phyloP scores from a whole-genome alignment of 805 yeast species.

The Candida ascalaphidarum region DNA sequence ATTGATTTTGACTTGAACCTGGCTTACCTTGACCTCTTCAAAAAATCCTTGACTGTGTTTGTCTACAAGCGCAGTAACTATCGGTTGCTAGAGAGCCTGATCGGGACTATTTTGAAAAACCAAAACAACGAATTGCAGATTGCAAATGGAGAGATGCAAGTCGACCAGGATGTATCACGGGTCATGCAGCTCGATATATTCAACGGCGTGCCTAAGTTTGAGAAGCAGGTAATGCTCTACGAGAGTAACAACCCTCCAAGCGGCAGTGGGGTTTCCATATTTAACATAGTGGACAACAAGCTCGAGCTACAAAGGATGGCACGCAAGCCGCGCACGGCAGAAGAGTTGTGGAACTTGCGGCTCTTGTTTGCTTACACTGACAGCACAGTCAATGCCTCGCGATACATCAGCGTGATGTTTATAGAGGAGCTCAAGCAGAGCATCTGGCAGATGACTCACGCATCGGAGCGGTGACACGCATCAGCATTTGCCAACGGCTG shows the following conservation, averaged over 20 bases:
- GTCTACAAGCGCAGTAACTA: constrained; percentile 41
- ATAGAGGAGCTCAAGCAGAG: constrained; percentile 44
- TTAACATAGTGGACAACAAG: constrained; percentile 43
- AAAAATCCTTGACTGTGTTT: constrained; percentile 37
- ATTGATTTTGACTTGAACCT: constrained; percentile 34
- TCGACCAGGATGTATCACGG: constrained; percentile 15
- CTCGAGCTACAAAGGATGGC: constrained; percentile 41
- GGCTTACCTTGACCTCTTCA: constrained; percentile 35
- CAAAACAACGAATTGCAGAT: constrained; percentile 21
- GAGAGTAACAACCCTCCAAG: constrained; percentile 12
- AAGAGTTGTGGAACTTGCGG: constrained; percentile 58
- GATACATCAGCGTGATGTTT: constrained; percentile 40
- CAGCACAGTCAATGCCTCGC: constrained; percentile 26
- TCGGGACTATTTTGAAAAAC: constrained; percentile 24
- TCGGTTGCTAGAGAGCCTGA: constrained; percentile 24
- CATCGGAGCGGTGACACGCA: too few species aligned
- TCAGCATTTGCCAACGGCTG: too few species aligned
- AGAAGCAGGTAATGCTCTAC: constrained; percentile 19
- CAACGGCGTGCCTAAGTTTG: constrained; percentile 15
- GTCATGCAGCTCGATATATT: constrained; percentile 15
- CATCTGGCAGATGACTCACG: constrained; percentile 18
- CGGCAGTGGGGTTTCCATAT: constrained; percentile 32
- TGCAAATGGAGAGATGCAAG: constrained; percentile 16
- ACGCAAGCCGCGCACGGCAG: constrained; percentile 28
- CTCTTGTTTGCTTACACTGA: constrained; percentile 57